Base-by-base conservation (phyloP, 768 basidiomycete genomes). In the Ramaria rubella region DNA sequence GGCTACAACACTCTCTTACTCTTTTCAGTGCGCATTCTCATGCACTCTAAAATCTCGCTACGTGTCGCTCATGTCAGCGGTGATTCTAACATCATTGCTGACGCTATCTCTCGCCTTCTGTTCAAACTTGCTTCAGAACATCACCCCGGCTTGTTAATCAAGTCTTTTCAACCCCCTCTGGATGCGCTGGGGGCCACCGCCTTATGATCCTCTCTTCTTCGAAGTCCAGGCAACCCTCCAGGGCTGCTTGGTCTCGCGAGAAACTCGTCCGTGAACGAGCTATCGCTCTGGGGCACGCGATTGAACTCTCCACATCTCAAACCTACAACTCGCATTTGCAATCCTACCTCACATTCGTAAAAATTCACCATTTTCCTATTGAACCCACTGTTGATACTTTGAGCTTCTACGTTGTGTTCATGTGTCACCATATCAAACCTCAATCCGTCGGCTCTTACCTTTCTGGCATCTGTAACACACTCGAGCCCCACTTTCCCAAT, bases 331-430 rank as follows among this genome's bases (percentile, higher is more conserved):
- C 73, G 11, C 65, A 38, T 72, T 5, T n/a, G n/a, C n/a, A n/a
- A n/a, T n/a, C n/a, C n/a, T n/a, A n/a, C n/a, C n/a, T n/a, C n/a
- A n/a, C n/a, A n/a, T n/a, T n/a, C n/a, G n/a, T n/a, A n/a, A n/a
- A n/a, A n/a, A n/a, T n/a, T n/a, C n/a, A n/a, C n/a, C n/a, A n/a
- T n/a, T n/a, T n/a, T n/a, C n/a, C n/a, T n/a, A 26, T 73, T 15
- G 63, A 72, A 0, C 77, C 75, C 0, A 73, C 72, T 0, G 54
- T 60, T 1, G 69, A 75, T 42, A 74, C 73, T 0, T 61, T 78
- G 3, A 65, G 65, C 8, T 69, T 71, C 26, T 77, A 59, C 57
- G 61, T 63, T 4, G 67, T 69, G 1, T 75, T 21, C 33, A n/a
- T n/a, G n/a, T n/a, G n/a, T n/a, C 55, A 52, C 2, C 44, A 67